phyloP scores from a whole-genome alignment of 768 basidiomycete genomes.

The Rhizopogon sp. region DNA sequence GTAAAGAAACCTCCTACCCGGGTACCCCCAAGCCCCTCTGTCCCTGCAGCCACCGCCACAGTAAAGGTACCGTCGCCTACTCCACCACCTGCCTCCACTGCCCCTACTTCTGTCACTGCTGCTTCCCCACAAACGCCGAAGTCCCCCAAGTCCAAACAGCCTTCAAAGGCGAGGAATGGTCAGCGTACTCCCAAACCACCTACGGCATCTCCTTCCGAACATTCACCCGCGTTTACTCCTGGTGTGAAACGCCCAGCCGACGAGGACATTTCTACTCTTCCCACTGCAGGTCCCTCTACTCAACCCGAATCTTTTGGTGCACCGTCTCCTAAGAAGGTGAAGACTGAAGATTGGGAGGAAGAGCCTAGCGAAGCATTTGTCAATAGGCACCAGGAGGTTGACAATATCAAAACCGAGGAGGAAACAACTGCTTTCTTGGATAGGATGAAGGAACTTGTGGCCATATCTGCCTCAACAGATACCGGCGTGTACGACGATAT shows the following conservation, averaged over 20 bases:
- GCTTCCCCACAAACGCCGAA: constrained; percentile 65
- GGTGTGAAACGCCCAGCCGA: constrained; percentile 31
- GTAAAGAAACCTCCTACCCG: constrained; percentile 15
- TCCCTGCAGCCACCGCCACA: constrained; percentile 5
- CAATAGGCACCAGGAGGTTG: constrained; percentile 33
- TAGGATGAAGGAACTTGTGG: constrained; percentile 59
- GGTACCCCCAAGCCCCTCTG: constrained; percentile 20
- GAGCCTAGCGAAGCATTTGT: constrained; percentile 46
- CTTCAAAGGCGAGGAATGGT: constrained; percentile 39
- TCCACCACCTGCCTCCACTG: constrained; percentile 42
- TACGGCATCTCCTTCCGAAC: constrained; percentile 31
- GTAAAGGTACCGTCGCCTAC: constrained; percentile 28
- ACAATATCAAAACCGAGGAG: constrained; percentile 58
- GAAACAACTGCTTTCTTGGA: constrained; percentile 60
- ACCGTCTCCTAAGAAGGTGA: constrained; percentile 67
- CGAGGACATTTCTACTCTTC: constrained; percentile 25
- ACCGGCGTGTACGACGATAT: constrained; percentile 42
- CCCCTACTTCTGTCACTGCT: constrained; percentile 34
- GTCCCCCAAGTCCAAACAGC: constrained; percentile 59
- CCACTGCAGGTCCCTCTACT: constrained; percentile 25
- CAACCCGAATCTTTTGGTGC: constrained; percentile 34
- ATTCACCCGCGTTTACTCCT: constrained; percentile 16
- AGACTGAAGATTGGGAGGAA: constrained; percentile 64
- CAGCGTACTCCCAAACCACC: constrained; percentile 28
- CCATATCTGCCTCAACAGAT: constrained; percentile 36